Evolutionary conservation across 345 rosid genomes (phyloP).

Genomic region (Cardiospermum halicacabum): DNA sequence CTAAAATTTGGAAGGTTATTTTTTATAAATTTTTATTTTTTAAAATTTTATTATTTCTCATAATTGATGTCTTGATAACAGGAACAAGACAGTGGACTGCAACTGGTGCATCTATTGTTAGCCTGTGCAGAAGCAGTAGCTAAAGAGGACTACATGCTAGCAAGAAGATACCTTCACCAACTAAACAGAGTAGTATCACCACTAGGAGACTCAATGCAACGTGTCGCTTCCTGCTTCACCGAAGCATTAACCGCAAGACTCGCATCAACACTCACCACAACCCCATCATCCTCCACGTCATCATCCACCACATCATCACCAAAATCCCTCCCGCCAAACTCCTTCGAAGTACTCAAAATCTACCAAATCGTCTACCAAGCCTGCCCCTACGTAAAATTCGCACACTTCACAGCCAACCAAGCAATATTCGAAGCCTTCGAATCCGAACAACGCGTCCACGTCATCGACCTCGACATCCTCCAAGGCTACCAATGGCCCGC

Average conservation of each 20-base stretch:
- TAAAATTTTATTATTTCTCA: too few species aligned
- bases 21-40: too few species aligned
- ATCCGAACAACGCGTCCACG: conserved; percentile 66
- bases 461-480: conserved; percentile 60
- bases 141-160: conserved; percentile 62
- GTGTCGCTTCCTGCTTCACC: conserved; percentile 66
- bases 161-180: conserved; percentile 50
- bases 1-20: too few species aligned
- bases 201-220: conserved; percentile 61
- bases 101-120: conserved; percentile 59
- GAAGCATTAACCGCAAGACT: conserved; percentile 57
- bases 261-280: conserved; percentile 39
- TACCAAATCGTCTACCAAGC: conserved; percentile 67
- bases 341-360: conserved; percentile 49
- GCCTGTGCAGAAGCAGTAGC: conserved; percentile 68
- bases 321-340: conserved; percentile 43
- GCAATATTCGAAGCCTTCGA: conserved; percentile 70
- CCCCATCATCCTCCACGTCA: too few species aligned
- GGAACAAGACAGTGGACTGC: conserved; percentile 72
- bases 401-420: conserved; percentile 72
- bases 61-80: too few species aligned
- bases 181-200: conserved; percentile 56
- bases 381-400: conserved; percentile 62
- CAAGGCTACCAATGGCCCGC: conserved; percentile 85
- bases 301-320: conserved; percentile 21